A percentile compares a stretch with the other conserved stretches of the same genome.
Evolutionary conservation across 2,329 filamentous ascomycete species (phyloP).

Genomic region (Colletotrichum truncatum): DNA sequence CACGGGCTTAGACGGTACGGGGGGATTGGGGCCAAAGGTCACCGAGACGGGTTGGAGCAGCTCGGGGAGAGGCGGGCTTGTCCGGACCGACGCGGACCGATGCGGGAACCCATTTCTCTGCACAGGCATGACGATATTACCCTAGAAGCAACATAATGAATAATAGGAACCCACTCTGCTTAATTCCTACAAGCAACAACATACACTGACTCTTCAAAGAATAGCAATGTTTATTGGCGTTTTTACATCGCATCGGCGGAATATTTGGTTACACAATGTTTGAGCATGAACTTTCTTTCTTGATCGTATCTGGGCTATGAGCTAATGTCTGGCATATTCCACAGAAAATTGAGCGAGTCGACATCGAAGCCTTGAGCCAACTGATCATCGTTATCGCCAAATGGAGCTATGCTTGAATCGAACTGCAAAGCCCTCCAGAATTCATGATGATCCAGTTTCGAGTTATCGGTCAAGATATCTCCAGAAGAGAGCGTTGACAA

Average conservation of each 20-base stretch:
- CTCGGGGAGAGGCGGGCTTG: neutral
- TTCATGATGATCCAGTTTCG: neutral
- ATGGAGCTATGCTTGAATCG: conserved; percentile 11
- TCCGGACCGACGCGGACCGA: neutral
- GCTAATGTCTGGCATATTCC: conserved; percentile 10
- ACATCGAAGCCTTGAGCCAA: conserved; percentile 12
- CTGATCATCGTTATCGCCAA: conserved; percentile 7
- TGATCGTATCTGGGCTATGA: neutral
- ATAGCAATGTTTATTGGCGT: neutral
- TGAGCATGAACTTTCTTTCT: no score
- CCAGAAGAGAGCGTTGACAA: neutral
- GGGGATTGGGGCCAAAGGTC: neutral
- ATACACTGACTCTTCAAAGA: no score
- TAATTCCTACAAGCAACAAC: no score
- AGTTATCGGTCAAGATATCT: neutral
- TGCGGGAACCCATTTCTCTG: no score
- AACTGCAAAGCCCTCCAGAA: conserved; percentile 10
- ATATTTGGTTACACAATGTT: no score
- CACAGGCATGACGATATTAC: no score
- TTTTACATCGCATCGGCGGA: neutral
- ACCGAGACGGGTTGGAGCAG: neutral
- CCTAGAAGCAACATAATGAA: no score
- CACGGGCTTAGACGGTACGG: neutral
- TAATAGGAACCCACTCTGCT: no score
- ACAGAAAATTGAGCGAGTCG: conserved; percentile 25